Evolutionary conservation across 176 grass and related monocot genomes (phyloP), one percentile per base, ranked within the genome.

Genomic region (Triticum aestivum): DNA sequence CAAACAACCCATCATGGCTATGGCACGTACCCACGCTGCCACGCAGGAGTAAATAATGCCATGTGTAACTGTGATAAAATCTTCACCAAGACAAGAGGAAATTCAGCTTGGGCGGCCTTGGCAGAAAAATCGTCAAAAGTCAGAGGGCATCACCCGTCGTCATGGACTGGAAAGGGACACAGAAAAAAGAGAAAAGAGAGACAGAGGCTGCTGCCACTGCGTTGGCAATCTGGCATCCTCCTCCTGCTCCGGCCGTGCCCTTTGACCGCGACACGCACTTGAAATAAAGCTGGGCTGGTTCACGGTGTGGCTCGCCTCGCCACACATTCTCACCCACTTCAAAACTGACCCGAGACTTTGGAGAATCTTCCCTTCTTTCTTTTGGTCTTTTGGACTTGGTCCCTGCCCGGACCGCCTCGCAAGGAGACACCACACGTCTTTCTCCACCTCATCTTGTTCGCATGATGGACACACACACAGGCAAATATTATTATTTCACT

Each of bases 211-310:
- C 68, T n/a, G 20, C 11, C 5, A 23, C 17, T 1, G 84, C 79
- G 21, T 18, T 47, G 68, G 52, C 49, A 52, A 52, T 6, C 17
- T 17, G 64, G 5, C 69, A 64, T 86, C 35, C 4, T 80, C 65
- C 12, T 65, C 26, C 24, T 73, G 7, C 73, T 23, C 17, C 52
- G 30, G 72, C 73, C 61, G 29, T 7, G 59, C 65, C 66, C 84
- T 91, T 88, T 85, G 89, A 91, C 89, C 86, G 86, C 86, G 82
- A 78, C 77, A 5, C 17, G 82, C 52, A 62, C 86, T 91, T 33
- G 86, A 88, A 88, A 88, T 58, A 85, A 91, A 88, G 86, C 82
- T 63, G 84, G 23, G 20, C 17, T 21, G 54, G 18, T 58, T 58
- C 54, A 58, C 54, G 54, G 18, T 20, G 75, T 91, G 89, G 85